phyloP scores from a whole-genome alignment of 202 grass and related monocot genomes.

The Carex sylvatica region DNA sequence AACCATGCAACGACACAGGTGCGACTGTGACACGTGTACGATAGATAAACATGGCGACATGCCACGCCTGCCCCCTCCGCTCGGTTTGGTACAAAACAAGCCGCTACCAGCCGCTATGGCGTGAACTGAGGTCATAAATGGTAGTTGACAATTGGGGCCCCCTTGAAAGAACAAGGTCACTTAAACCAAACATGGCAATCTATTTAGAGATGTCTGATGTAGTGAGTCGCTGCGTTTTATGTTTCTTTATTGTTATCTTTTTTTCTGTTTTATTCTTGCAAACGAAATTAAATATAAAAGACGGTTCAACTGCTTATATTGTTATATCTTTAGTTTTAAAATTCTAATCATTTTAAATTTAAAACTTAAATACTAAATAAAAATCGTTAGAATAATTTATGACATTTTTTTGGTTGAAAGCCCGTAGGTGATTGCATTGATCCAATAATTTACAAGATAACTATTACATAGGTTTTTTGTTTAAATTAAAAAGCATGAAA shows the following conservation, averaged over 20 bases:
- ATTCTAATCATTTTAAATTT: too few species aligned
- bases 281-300: too few species aligned
- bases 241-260: not conserved
- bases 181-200: not conserved
- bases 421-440: too few species aligned
- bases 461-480: too few species aligned
- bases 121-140: constrained; percentile 6
- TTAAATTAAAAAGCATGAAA: too few species aligned
- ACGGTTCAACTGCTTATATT: too few species aligned
- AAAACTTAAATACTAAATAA: too few species aligned
- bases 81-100: not conserved
- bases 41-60: not conserved
- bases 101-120: constrained; percentile 4
- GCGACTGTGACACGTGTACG: not conserved
- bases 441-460: too few species aligned
- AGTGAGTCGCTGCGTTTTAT: not conserved
- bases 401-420: too few species aligned
- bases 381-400: too few species aligned
- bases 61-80: not conserved
- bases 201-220: too few species aligned
- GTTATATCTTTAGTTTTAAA: too few species aligned
- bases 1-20: not conserved
- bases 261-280: not conserved
- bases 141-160: constrained; percentile 17
- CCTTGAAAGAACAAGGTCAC: not conserved